These are phyloP conservation scores for Malus hybrid DNA, from an alignment of 331 rosid species.

Conservation along the genomic window DNA sequence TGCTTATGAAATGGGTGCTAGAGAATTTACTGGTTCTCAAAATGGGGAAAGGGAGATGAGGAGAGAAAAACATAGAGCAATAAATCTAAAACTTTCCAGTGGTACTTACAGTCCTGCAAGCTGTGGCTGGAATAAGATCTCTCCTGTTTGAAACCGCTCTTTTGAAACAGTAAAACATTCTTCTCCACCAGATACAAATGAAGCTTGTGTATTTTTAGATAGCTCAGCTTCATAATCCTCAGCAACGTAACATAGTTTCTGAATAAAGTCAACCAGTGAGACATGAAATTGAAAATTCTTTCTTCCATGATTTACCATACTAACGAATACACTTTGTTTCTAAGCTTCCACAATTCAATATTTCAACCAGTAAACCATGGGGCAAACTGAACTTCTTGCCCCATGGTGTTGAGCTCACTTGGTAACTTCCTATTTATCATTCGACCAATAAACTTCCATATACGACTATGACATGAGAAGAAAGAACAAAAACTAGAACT, in stretches of 20 bases:
- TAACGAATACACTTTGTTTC: not conserved
- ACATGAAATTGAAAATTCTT: not conserved
- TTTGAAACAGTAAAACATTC: slow-evolving; percentile 68
- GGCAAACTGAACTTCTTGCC: not conserved
- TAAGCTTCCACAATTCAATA: not conserved
- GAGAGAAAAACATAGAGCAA: not conserved
- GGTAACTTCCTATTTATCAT: not conserved
- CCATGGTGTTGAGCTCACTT: not conserved
- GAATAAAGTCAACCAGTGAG: slow-evolving; percentile 8
- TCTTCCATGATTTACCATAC: not conserved
- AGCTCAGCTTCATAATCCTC: slow-evolving; percentile 77
- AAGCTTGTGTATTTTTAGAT: slow-evolving; percentile 48
- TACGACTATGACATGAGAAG: not conserved
- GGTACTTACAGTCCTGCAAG: slow-evolving; percentile 72
- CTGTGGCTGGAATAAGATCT: slow-evolving; percentile 66
- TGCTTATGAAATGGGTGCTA: not conserved
- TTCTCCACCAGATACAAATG: slow-evolving; percentile 50
- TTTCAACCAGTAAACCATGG: not conserved
- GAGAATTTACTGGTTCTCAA: not conserved
- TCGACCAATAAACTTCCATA: not conserved
- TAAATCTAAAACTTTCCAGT: not conserved
- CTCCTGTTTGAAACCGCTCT: slow-evolving; percentile 84
- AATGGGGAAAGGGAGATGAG: not conserved
- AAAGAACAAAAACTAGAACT: not conserved
- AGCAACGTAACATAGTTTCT: slow-evolving; percentile 79